phyloP scores from a whole-genome alignment of 148 eudicot species.

The Limonium bicolor region DNA sequence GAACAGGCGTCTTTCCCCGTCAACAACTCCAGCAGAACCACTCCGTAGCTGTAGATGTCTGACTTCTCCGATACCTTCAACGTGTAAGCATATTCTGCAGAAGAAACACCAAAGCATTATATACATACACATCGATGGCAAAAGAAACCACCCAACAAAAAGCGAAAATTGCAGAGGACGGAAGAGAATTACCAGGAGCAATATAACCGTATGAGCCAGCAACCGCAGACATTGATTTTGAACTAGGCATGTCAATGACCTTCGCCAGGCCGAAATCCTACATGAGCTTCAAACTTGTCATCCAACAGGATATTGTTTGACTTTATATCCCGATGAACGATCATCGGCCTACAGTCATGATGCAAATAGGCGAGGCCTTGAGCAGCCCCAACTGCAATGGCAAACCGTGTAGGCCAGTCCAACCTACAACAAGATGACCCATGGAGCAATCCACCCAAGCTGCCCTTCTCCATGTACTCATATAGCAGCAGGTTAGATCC shows the following conservation, averaged over 20 bases:
- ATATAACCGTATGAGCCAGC: constrained; percentile 11
- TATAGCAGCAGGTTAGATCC: constrained; percentile 5
- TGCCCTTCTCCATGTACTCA: constrained; percentile 13
- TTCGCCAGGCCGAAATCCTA: constrained; percentile 13
- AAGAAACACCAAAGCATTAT: not conserved
- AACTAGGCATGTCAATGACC: constrained; percentile 4
- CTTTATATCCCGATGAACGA: constrained; percentile 10
- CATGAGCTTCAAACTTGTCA: constrained; percentile 8
- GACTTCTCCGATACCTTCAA: constrained; percentile 95
- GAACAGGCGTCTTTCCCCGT: constrained; percentile 87
- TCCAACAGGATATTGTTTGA: constrained; percentile 9
- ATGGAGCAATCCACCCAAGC: constrained; percentile 9
- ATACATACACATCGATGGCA: not conserved
- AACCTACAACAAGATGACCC: constrained; percentile 5
- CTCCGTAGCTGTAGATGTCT: constrained; percentile 93
- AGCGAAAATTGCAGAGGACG: not conserved
- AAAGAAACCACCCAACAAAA: not conserved
- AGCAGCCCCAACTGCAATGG: constrained; percentile 9
- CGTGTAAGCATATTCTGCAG: constrained; percentile 89
- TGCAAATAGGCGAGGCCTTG: constrained; percentile 10
- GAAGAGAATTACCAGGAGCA: constrained; percentile 4
- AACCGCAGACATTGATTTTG: constrained; percentile 7
- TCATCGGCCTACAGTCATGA: constrained; percentile 8
- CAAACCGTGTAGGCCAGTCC: constrained; percentile 17
- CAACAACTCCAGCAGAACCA: constrained; percentile 77